These are phyloP conservation scores for Ogataea wickerhamii DNA, from an alignment of 805 yeast species.

Conservation along the genomic window DNA sequence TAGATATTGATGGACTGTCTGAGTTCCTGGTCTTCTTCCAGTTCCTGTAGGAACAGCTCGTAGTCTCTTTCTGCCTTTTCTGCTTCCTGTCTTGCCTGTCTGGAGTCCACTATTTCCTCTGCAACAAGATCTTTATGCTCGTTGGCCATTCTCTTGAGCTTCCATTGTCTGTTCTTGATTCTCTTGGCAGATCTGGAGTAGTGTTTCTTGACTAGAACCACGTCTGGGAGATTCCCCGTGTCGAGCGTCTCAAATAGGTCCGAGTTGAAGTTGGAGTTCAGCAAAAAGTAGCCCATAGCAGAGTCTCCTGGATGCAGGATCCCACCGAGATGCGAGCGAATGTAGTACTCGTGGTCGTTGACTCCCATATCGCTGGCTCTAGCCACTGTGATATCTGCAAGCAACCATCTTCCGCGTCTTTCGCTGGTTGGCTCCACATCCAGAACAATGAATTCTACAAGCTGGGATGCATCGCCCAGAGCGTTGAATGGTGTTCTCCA, in stretches of 20 bases:
- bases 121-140: conserved; percentile 90
- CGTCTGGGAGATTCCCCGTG: conserved; percentile 71
- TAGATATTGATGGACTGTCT: conserved; percentile 88
- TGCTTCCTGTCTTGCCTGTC: conserved; percentile 81
- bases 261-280: conserved; percentile 84
- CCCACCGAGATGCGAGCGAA: conserved; percentile 91
- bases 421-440: conserved; percentile 92
- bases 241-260: conserved; percentile 75
- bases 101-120: conserved; percentile 45
- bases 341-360: conserved; percentile 77
- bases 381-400: conserved; percentile 91
- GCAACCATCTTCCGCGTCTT: conserved; percentile 68
- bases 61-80: conserved; percentile 93
- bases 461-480: conserved; percentile 68
- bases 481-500: conserved; percentile 83
- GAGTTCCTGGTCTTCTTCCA: conserved; percentile 94
- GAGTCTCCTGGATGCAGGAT: conserved; percentile 96
- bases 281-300: conserved; percentile 83
- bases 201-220: conserved; percentile 81
- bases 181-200: conserved; percentile 77
- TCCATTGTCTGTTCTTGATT: conserved; percentile 80
- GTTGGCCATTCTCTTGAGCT: conserved; percentile 94
- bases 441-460: conserved; percentile 83
- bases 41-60: conserved; percentile 92
- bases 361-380: conserved; percentile 84